Base-by-base conservation (phyloP, 257 asterid species). In the Vinca minor region DNA sequence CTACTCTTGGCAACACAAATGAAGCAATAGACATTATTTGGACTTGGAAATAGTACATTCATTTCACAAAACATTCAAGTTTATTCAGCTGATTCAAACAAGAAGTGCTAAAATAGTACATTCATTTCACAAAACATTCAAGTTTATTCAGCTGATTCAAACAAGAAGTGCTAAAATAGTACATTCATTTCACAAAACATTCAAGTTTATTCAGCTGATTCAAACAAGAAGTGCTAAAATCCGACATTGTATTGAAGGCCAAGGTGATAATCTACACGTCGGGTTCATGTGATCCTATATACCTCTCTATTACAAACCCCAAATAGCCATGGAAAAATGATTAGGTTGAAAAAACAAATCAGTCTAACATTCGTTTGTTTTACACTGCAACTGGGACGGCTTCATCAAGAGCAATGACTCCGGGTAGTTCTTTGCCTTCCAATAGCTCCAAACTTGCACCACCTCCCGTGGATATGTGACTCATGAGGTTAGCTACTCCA, bases 401-500 rank as follows among this genome's bases (percentile, higher is more conserved):
- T 69, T 87, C 97, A 38, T 89, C 95, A 3, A 89, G 86, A 36
- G 97, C 95, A 60, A 83, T 70, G 49, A 89, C 95, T n/a, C 95
- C 94, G 1, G 97, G 97, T 36, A 89, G 87, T 64, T 63, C 76
- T 73, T 89, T 89, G 47, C 97, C 97, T 79, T 89, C 94, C 74
- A 89, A 75, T 8, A 89, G 86, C 84, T 89, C 97, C 86, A 89
- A 72, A 78, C 97, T 87, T 69, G 97, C 97, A 63, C 97, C 97
- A 58, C 97, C 94, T 53, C 95, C 97, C 0, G 97, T 89, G 23
- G 97, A 89, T 62, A 89, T 89, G 84, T 89, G 97, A 84, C 97
- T 89, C 95, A 89, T 89, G 58, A 77, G 87, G 23, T 52, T 63
- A 8, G 95, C 97, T 46, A 89, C 92, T 20, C 95, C 97, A 48